These are phyloP conservation scores for Sarocladium strictum DNA, from an alignment of 2,329 filamentous ascomycete genomes.

Conservation along the genomic window DNA sequence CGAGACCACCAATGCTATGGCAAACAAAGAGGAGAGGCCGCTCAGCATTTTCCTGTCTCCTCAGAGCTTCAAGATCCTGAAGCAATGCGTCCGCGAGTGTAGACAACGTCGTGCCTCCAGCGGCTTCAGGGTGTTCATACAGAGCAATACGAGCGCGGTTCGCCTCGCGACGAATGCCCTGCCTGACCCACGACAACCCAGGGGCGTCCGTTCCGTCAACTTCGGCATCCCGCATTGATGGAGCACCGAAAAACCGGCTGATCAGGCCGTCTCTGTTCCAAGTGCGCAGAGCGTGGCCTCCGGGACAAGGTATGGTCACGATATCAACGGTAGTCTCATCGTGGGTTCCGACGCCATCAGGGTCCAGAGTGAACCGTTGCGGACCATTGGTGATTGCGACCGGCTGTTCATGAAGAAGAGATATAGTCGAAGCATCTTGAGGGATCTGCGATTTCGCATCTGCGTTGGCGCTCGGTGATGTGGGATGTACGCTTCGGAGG, in stretches of 20 bases:
- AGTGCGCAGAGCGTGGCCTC: conserved; percentile 44
- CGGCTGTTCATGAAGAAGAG: neutral
- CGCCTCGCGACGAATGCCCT: conserved; percentile 43
- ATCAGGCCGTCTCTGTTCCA: conserved; percentile 46
- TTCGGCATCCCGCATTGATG: conserved; percentile 33
- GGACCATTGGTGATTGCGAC: neutral
- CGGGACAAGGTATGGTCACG: conserved; percentile 48
- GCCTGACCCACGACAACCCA: conserved; percentile 43
- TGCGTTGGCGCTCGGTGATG: neutral
- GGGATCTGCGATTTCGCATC: conserved; percentile 3
- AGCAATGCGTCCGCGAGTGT: conserved; percentile 41
- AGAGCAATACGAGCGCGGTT: conserved; percentile 43
- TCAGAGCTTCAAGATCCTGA: conserved; percentile 31
- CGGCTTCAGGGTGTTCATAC: conserved; percentile 41
- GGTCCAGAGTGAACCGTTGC: conserved; percentile 29
- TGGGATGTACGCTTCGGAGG: conserved; percentile 16
- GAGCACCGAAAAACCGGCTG: conserved; percentile 38
- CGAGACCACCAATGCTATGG: conserved; percentile 55
- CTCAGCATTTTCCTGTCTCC: conserved; percentile 25
- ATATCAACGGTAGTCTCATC: conserved; percentile 50
- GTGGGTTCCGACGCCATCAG: conserved; percentile 30
- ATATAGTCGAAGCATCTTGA: neutral
- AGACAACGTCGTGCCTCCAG: conserved; percentile 36
- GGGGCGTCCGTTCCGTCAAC: conserved; percentile 13
- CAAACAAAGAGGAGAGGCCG: conserved; percentile 55